Conservation (phyloP, 2,329 filamentous ascomycete species). For the Botrytis cinerea region DNA sequence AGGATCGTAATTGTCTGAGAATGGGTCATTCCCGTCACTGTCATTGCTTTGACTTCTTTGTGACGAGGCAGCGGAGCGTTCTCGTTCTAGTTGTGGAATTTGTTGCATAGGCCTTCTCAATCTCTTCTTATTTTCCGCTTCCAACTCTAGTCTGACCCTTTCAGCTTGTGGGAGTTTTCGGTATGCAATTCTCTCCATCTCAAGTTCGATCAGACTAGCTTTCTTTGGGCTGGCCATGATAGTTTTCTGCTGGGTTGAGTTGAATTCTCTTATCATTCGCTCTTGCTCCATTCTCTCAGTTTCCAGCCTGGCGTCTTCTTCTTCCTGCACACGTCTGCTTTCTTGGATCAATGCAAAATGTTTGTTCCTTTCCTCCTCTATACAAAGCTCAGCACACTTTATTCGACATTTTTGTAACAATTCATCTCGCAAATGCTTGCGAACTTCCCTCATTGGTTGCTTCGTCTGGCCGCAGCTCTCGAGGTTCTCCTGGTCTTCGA, state of each 20-base stretch:
- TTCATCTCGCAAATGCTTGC: neutral
- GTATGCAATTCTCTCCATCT: neutral
- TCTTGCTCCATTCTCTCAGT: neutral
- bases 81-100: conserved; percentile 27
- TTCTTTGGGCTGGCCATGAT: neutral
- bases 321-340: neutral
- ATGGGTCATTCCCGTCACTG: neutral
- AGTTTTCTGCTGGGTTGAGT: neutral
- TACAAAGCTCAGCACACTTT: neutral
- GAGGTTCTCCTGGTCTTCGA: neutral
- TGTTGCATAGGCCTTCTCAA: conserved; percentile 23
- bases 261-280: neutral
- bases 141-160: neutral
- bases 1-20: neutral
- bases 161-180: neutral
- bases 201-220: neutral
- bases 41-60: conserved; percentile 25
- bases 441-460: neutral
- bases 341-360: too few species aligned
- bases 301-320: neutral
- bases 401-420: neutral
- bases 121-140: conserved; percentile 18
- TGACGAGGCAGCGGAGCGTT: conserved; percentile 16
- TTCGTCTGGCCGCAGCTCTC: neutral
- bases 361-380: neutral